Conservation (phyloP, 805 yeast species). For the Saturnispora saitoi region DNA sequence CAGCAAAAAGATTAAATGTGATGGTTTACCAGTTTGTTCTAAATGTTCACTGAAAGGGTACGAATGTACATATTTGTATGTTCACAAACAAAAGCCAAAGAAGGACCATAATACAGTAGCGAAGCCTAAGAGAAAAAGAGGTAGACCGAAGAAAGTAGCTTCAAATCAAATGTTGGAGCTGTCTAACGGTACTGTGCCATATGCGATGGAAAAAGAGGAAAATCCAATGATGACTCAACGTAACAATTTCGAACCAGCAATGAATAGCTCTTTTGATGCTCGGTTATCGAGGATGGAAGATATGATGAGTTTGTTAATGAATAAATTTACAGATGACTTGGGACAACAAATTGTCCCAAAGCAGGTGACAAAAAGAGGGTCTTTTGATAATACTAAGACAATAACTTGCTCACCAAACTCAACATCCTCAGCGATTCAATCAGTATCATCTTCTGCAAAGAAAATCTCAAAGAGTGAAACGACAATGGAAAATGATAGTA, state of each 20-base stretch:
- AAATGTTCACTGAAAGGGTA: slow-evolving; percentile 31
- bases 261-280: slow-evolving; percentile 16
- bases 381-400: background rate
- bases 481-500: background rate
- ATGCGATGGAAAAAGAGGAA: background rate
- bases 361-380: background rate
- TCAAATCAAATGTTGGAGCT: background rate
- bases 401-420: background rate
- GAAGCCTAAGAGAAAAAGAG: slow-evolving; percentile 9
- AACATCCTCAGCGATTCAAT: background rate
- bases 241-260: background rate
- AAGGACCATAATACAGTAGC: background rate
- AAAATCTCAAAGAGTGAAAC: background rate
- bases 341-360: background rate
- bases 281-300: slow-evolving; percentile 29
- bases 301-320: slow-evolving; percentile 22
- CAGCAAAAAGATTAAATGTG: slow-evolving; percentile 42
- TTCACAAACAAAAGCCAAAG: slow-evolving; percentile 25
- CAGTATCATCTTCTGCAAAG: background rate
- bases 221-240: background rate
- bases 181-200: background rate
- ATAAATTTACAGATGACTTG: slow-evolving; percentile 2
- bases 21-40: slow-evolving; percentile 37
- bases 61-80: slow-evolving; percentile 30
- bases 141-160: slow-evolving; percentile 10